Evolutionary conservation across 2,329 filamentous ascomycete species (phyloP), one percentile per base, ranked within the genome.

Genomic region (Nemania bipapillata): DNA sequence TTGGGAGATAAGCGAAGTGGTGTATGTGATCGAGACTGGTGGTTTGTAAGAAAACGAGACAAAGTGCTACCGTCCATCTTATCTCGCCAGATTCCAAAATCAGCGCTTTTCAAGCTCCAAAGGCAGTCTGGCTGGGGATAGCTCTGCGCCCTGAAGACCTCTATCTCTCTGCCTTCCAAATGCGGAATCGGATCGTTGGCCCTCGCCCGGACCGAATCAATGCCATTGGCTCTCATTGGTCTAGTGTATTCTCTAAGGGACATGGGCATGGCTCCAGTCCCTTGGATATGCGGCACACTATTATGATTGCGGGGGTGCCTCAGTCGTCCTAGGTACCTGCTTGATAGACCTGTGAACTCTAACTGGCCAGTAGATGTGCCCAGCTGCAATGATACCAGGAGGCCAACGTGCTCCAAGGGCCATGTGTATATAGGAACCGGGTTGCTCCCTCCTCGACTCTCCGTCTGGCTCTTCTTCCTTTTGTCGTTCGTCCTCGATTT

Each of bases 131-230:
- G 50, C 20, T 53, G 26, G 28, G 50, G 28, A 54, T 20, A 32
- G 15, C 35, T 62, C n/a, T 7, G 22, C 20, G 54, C 37, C 32
- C 26, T 35, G 15, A 28, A 15, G 12, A 30, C 24, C 56, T 47
- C 42, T 65, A 22, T 63, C 52, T 55, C 50, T 62, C 45, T 64
- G 65, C 68, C 68, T 70, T 68, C 68, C 68, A 49, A 65, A 70
- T 70, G 24, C 26, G 68, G 68, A 57, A 62, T 68, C 57, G 62
- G 52, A 65, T 50, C 47, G 49, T 17, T 49, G n/a, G 35, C 49
- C 53, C 55, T 63, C 30, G 49, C 47, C 56, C 60, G 22, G 64
- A n/a, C 57, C 32, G 37, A 42, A 57, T 35, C 35, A 42, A 49
- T 60, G 4, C 32, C n/a, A 56, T 62, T 40, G 26, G 64, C 32